Evolutionary conservation across 75 land plant genomes (phyloP).

Genomic region (Picea sitchensis): DNA sequence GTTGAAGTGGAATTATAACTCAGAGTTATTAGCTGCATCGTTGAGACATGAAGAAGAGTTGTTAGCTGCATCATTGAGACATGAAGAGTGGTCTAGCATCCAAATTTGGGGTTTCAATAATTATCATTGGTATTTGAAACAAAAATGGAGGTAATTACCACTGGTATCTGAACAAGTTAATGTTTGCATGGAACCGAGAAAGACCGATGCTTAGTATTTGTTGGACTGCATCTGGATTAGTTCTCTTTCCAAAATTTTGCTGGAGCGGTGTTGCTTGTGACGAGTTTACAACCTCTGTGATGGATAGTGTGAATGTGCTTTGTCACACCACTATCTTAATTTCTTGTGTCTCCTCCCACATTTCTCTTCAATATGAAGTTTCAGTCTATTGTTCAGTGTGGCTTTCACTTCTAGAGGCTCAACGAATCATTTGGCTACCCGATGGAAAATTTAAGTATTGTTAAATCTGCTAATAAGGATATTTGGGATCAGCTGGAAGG

Average conservation of each 20-base stretch:
- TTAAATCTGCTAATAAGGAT: slow-evolving; percentile 46
- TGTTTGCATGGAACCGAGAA: slow-evolving; percentile 64
- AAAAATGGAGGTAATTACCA: too few species aligned
- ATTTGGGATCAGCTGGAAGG: slow-evolving; percentile 32
- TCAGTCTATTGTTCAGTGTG: slow-evolving; percentile 55
- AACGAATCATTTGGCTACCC: slow-evolving; percentile 50
- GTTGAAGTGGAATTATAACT: too few species aligned
- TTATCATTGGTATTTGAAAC: too few species aligned
- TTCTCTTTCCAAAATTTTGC: slow-evolving; percentile 27
- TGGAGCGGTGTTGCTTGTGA: slow-evolving; percentile 81
- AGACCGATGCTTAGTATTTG: slow-evolving; percentile 62
- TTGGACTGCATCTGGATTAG: slow-evolving; percentile 66
- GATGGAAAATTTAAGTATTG: slow-evolving; percentile 66
- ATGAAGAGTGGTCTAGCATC: too few species aligned
- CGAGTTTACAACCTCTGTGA: slow-evolving; percentile 68
- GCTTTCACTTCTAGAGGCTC: slow-evolving; percentile 32
- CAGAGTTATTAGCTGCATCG: too few species aligned
- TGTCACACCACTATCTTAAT: slow-evolving; percentile 68
- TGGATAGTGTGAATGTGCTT: slow-evolving; percentile 61
- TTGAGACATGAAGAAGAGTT: too few species aligned
- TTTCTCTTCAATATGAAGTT: slow-evolving; percentile 67
- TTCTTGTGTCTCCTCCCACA: slow-evolving; percentile 89
- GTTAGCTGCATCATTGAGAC: too few species aligned
- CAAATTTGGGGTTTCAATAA: too few species aligned
- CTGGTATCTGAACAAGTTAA: too few species aligned